Conservation (phyloP, 768 basidiomycete species). For the Paxillus involutus region DNA sequence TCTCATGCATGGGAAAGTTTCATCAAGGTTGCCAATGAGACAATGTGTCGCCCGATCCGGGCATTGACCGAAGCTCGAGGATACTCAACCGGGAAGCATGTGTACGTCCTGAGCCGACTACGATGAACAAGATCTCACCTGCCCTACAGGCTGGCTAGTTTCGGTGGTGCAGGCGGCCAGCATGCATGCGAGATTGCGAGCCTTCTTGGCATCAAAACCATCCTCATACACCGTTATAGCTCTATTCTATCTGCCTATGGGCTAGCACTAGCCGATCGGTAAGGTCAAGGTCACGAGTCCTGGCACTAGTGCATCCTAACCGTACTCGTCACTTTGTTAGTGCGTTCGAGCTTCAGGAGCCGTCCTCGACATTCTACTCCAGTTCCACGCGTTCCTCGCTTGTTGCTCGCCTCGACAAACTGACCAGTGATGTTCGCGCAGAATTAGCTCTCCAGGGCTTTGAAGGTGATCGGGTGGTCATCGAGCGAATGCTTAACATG, state of each 20-base stretch:
- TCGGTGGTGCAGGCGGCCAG: constrained; percentile 89
- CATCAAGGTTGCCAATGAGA: constrained; percentile 95
- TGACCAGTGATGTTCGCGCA: constrained; percentile 57
- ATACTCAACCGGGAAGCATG: constrained; percentile 76
- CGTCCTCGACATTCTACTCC: constrained; percentile 78
- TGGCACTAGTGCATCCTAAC: not conserved
- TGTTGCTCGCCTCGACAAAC: constrained; percentile 63
- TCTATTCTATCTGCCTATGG: constrained; percentile 95
- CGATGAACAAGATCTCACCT: not conserved
- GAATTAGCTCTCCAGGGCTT: constrained; percentile 86
- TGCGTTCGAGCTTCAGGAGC: constrained; percentile 87
- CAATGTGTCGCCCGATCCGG: constrained; percentile 92
- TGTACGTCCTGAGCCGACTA: constrained; percentile 33
- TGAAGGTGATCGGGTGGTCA: constrained; percentile 61
- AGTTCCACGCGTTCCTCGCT: constrained; percentile 55
- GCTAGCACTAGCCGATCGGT: constrained; percentile 84
- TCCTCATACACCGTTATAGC: constrained; percentile 88
- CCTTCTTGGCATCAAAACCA: constrained; percentile 82
- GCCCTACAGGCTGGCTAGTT: constrained; percentile 66
- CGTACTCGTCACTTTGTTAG: constrained; percentile 35
- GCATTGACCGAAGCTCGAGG: constrained; percentile 89
- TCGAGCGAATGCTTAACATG: constrained; percentile 89
- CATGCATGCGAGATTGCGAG: constrained; percentile 92
- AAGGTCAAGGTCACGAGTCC: constrained; percentile 7
- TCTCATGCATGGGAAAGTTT: constrained; percentile 50